Conservation (phyloP, 495 filamentous ascomycete genomes). For the Aspergillus coremiiformis region DNA sequence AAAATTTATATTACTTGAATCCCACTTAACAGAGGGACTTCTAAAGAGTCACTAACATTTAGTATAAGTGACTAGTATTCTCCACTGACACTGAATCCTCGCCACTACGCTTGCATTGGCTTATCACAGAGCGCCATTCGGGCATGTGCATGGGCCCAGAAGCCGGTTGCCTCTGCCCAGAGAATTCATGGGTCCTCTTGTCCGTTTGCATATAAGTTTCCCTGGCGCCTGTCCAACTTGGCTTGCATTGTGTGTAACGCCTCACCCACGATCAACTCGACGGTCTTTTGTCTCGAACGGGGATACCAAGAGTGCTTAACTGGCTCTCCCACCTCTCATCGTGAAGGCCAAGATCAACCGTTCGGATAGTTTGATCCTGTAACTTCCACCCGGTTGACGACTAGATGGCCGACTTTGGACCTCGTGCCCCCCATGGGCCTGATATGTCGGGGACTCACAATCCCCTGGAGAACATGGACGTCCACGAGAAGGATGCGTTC, state of each 20-base stretch:
- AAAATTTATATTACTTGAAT: too few relatives aligned
- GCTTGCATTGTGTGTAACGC: constrained; percentile 18
- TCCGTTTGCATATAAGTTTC: constrained; percentile 17
- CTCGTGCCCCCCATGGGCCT: constrained; percentile 48
- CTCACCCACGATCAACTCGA: constrained; percentile 12
- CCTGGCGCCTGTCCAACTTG: constrained; percentile 17
- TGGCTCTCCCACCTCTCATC: constrained; percentile 9
- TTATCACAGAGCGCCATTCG: constrained; percentile 23
- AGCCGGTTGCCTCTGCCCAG: constrained; percentile 14
- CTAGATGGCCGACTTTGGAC: constrained; percentile 48
- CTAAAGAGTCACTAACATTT: too few relatives aligned
- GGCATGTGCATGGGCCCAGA: constrained; percentile 17
- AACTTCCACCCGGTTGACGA: background rate
- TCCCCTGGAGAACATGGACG: constrained; percentile 48
- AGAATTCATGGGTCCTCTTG: constrained; percentile 14
- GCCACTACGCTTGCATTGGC: constrained; percentile 11
- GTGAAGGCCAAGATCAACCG: constrained; percentile 7
- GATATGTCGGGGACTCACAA: constrained; percentile 46
- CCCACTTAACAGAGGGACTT: too few relatives aligned
- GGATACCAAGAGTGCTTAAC: constrained; percentile 5
- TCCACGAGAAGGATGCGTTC: constrained; percentile 65
- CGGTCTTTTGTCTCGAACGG: constrained; percentile 1
- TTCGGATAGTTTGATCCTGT: background rate
- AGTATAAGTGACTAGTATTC: constrained; percentile 1
- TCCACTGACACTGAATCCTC: constrained; percentile 16